phyloP scores from a whole-genome alignment of 1,284 basidiomycete species.

The Abortiporus biennis region DNA sequence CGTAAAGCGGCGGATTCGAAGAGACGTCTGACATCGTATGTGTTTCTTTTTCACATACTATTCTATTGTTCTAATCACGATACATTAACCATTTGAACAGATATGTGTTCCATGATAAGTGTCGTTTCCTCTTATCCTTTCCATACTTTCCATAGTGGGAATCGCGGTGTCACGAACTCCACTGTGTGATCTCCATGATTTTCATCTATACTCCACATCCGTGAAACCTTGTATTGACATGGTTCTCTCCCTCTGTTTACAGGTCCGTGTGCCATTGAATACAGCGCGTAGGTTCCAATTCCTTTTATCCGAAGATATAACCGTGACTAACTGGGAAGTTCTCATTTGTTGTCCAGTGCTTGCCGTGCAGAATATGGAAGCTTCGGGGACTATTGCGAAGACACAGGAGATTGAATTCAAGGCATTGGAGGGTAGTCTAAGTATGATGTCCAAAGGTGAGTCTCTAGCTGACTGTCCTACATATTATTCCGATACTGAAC shows the following conservation, averaged over 20 bases:
- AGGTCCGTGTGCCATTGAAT: constrained; percentile 88
- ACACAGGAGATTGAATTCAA: constrained; percentile 75
- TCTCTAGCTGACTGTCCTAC: constrained; percentile 6
- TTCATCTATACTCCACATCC: no score
- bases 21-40: constrained; percentile 72
- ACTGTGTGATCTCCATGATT: no score
- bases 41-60: constrained; percentile 8
- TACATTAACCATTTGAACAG: constrained; percentile 25
- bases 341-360: constrained; percentile 57
- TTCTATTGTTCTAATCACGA: neutral
- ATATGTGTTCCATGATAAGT: constrained; percentile 74
- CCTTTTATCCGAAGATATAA: no score
- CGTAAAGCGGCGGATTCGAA: constrained; percentile 76
- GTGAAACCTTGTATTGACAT: no score
- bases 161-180: no score
- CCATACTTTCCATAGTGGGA: no score
- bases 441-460: constrained; percentile 84
- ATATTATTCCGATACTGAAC: constrained; percentile 17
- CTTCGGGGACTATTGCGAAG: constrained; percentile 54
- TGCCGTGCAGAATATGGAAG: constrained; percentile 87
- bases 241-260: constrained; percentile 24
- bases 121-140: constrained; percentile 7
- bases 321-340: no score
- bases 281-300: constrained; percentile 61
- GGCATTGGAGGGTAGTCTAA: constrained; percentile 76